phyloP scores from a whole-genome alignment of 2,329 filamentous ascomycete species.

The Arthrocladium fulminans region DNA sequence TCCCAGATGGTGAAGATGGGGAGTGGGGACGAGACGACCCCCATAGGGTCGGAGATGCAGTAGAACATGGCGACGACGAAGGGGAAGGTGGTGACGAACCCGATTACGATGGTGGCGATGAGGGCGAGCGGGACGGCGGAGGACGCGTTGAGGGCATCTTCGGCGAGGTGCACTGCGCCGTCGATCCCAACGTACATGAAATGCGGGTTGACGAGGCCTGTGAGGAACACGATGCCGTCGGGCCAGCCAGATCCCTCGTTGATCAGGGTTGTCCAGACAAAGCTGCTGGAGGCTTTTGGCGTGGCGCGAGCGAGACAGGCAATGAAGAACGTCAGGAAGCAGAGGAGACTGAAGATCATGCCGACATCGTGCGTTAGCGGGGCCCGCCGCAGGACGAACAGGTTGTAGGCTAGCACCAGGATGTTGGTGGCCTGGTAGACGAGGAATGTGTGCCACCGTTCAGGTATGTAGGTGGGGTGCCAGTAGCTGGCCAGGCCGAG shows the following conservation, averaged over 20 bases:
- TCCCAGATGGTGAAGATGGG: constrained; percentile 20
- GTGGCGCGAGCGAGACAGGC: constrained; percentile 24
- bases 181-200: constrained; percentile 33
- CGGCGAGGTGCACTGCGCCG: constrained; percentile 31
- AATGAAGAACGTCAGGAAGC: constrained; percentile 28
- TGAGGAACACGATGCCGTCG: constrained; percentile 30
- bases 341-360: constrained; percentile 20
- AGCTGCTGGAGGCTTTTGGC: constrained; percentile 11
- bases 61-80: constrained; percentile 18
- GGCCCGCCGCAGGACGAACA: constrained; percentile 12
- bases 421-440: constrained; percentile 19
- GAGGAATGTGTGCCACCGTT: constrained; percentile 22
- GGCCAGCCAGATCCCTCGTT: constrained; percentile 20
- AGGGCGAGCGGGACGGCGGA: constrained; percentile 28
- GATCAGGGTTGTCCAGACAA: constrained; percentile 19
- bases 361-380: constrained; percentile 17
- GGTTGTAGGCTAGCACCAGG: constrained; percentile 20
- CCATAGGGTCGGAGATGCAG: constrained; percentile 16
- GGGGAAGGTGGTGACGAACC: constrained; percentile 27
- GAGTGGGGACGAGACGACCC: constrained; percentile 9
- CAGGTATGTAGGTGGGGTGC: constrained; percentile 15
- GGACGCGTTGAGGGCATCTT: constrained; percentile 29
- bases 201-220: constrained; percentile 31
- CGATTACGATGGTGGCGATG: constrained; percentile 27
- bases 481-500: constrained; percentile 18